Base-by-base conservation (phyloP, 2,329 filamentous ascomycete genomes). In the Colletotrichum musicola region DNA sequence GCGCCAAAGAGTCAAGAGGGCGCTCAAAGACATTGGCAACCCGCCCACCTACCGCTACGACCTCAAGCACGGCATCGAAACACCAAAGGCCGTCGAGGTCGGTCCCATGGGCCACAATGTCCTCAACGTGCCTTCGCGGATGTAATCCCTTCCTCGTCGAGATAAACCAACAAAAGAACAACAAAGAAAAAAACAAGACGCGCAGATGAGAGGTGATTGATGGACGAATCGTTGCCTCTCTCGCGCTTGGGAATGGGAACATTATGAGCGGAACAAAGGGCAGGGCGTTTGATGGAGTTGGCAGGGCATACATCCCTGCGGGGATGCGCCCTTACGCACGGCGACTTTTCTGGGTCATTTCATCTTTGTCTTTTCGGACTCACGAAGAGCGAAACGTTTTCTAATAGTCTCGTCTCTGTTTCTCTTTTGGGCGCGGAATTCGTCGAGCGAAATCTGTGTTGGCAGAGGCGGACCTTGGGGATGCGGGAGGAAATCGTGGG, bases 31-130 rank as follows among this genome's bases (percentile, higher is more conserved):
- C 20, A 50, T 69, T 22, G 67, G 67, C 6, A 44, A 68, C 38
- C 62, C 62, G 44, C 67, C 67, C 18, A 67, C 64, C 42, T 62
- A 68, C 40, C 63, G 56, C 57, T 67, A 66, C 57, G 64, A 69
- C 20, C 62, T 67, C 56, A 63, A 68, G 56, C 62, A 67, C 47
- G 53, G 62, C 56, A 57, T 62, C 46, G 53, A 66, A 14, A 68
- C 67, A 1, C 44, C 16, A 3, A 51, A 20, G 14, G 51, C 51
- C 10, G 63, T 69, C 2, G 55, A 56, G 4, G 63, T 68, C 27
- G 67, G 67, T 1, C 67, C 67, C 38, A 58, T 54, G 57, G 67
- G 67, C 4, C 49, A 3, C 14, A 68, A 69, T 27, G 57, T 69
- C 20, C 64, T 69, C 46, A 69, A 69, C 56, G 46, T 49, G 51